Base-by-base conservation (phyloP, 768 basidiomycete species). In the Amanita rimosa region DNA sequence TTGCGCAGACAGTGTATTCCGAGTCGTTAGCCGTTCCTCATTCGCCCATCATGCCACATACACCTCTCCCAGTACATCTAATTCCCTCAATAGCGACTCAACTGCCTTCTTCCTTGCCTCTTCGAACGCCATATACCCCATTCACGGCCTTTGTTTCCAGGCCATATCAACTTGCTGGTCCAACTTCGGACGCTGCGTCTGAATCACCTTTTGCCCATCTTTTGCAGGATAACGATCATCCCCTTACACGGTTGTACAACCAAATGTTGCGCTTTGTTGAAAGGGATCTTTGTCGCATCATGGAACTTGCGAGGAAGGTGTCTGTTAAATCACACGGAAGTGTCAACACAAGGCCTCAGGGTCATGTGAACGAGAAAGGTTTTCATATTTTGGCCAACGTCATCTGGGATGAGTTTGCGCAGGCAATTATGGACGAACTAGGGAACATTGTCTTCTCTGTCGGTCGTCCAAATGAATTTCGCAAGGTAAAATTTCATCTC, bases 311-410 rank as follows among this genome's bases (percentile, higher is more conserved):
- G 3, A 89, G 92, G 55, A 76, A 72, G 36, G 74, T 82, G 6
- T 72, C 75, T 34, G 55, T 74, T 17, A 83, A 76, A 54, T 64
- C 73, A 17, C 57, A 66, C 40, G 58, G 68, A 38, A 56, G 50
- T 34, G 33, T 42, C 13, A 19, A 13, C 19, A 22, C 22, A n/a
- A n/a, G 43, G 14, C 14, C 6, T 48, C 31, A 56, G 58, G 14
- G 41, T 38, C 51, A 48, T 19, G 44, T 36, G 0, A 59, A 56
- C 9, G 60, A 55, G 2, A 60, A 70, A 19, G 76, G 79, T 0
- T 97, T 93, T 60, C 78, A 90, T 52, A 82, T 98, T 46, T 76
- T 97, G 70, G 79, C 84, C 0, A 85, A 88, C 56, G 86, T 95
- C 7, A 70, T 98, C 4, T 95, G 92, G 87, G 82, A 82, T 8